Evolutionary conservation across 192 early-diverging fungal genomes (phyloP), one percentile per base, ranked within the genome.

Genomic region (Cetraspora pellucida): DNA sequence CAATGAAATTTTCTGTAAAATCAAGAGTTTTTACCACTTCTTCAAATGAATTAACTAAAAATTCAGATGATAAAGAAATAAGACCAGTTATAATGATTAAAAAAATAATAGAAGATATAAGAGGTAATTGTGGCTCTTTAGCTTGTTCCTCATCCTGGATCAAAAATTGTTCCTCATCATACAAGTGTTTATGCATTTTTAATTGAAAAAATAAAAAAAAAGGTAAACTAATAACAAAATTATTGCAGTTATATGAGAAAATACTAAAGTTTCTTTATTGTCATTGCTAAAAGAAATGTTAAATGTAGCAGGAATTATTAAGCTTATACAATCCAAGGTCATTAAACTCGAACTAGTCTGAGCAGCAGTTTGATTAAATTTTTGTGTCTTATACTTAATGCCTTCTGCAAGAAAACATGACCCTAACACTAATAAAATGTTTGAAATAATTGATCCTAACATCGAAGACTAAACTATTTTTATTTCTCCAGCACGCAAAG

Each of bases 391-490:
- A 81, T 85, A 87, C 50, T 91, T 89, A 67, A 92, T 28, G 17
- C 96, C 96, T 54, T 94, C 95, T 70, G 85, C 85, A 47, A 96
- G 85, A 86, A 96, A 97, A 73, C 92, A 93, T 76, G 93, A 85
- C 30, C 96, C 95, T 7, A 94, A 83, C 2, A 97, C 82, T 73
- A 96, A 83, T 25, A 96, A 81, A 64, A 97, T 67, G 81, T 96
- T 98, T 79, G 91, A 93, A 11, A 98, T 84, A 65, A 98, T 92
- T 10, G 94, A 96, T 45, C 95, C 97, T 0, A 97, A 81, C 69
- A 97, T 87, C 44, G 92, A 94, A 0, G 95, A 89, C 75, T 97
- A 91, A 43, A 98, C 95, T 61, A 98, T 92, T 31, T 84, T 79
- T 11, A 96, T 83, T 64, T 95, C 84, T 72, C 90, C 90, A 75